Conservation (phyloP, 1,139 yeast species). For the Zygosaccharomyces pseudobailii region DNA sequence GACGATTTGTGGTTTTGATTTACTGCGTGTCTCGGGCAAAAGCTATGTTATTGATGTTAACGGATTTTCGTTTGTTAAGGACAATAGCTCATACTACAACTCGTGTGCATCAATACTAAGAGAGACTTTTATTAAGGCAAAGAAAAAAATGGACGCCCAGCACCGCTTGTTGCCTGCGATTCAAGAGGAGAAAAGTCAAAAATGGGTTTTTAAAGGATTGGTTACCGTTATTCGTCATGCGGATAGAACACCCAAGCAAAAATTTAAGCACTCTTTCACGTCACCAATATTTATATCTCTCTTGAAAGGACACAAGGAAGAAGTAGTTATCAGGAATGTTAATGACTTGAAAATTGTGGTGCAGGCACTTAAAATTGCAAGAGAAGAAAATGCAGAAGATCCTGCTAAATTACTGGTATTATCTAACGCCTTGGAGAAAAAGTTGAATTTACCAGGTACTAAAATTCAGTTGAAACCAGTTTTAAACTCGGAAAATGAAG, state of each 20-base stretch:
- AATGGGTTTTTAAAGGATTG: slow-evolving; percentile 94
- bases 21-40: slow-evolving; percentile 80
- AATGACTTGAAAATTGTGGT: slow-evolving; percentile 81
- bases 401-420: slow-evolving; percentile 68
- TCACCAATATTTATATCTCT: slow-evolving; percentile 81
- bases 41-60: slow-evolving; percentile 96
- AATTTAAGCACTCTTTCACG: slow-evolving; percentile 90
- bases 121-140: slow-evolving; percentile 61
- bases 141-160: slow-evolving; percentile 45
- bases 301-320: slow-evolving; percentile 91
- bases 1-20: slow-evolving; percentile 97
- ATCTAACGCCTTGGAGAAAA: slow-evolving; percentile 80
- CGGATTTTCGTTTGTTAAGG: slow-evolving; percentile 97
- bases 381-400: slow-evolving; percentile 75
- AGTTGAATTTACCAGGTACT: slow-evolving; percentile 89
- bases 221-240: slow-evolving; percentile 94
- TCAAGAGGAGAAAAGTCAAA: slow-evolving; percentile 77
- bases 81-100: slow-evolving; percentile 81
- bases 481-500: slow-evolving; percentile 60
- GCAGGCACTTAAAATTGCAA: slow-evolving; percentile 79
- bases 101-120: slow-evolving; percentile 75
- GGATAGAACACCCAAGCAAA: slow-evolving; percentile 98
- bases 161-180: slow-evolving; percentile 31
- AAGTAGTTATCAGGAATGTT: slow-evolving; percentile 88
- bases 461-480: slow-evolving; percentile 94